Conservation (phyloP, 2,329 filamentous ascomycete genomes). For the Cladophialophora immunda region DNA sequence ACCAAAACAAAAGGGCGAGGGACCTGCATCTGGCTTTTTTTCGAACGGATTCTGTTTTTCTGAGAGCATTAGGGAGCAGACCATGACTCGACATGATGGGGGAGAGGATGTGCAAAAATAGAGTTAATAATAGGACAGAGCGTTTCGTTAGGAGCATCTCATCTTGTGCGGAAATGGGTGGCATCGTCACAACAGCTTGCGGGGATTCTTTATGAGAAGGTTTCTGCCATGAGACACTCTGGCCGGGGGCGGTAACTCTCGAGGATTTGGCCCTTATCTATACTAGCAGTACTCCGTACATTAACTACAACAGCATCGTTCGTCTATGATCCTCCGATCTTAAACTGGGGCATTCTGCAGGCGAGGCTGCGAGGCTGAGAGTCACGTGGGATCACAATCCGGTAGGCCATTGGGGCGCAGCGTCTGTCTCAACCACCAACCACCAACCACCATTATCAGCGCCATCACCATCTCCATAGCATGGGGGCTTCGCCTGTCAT, state of each 20-base stretch:
- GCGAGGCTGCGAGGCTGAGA: too few species aligned
- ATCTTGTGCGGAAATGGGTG: not conserved
- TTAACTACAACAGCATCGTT: not conserved
- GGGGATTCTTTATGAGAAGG: not conserved
- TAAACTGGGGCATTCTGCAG: too few species aligned
- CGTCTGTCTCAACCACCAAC: too few species aligned
- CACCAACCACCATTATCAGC: too few species aligned
- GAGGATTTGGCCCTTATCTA: not conserved
- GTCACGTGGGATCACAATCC: too few species aligned
- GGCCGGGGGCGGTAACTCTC: not conserved
- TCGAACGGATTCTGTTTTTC: not conserved
- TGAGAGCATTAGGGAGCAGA: not conserved
- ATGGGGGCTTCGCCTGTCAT: too few species aligned
- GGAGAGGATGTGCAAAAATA: not conserved
- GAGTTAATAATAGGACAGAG: not conserved
- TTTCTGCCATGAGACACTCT: not conserved
- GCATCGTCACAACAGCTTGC: not conserved
- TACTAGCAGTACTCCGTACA: not conserved
- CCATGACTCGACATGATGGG: not conserved
- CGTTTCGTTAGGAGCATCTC: not conserved
- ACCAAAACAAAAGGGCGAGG: slow-evolving; percentile 1
- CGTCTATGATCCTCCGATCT: not conserved
- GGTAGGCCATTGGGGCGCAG: too few species aligned
- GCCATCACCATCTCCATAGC: too few species aligned
- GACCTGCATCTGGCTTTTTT: slow-evolving; percentile 4